Evolutionary conservation across 768 basidiomycete species (phyloP), one percentile per base, ranked within the genome.

Genomic region (Ramaria sp.): DNA sequence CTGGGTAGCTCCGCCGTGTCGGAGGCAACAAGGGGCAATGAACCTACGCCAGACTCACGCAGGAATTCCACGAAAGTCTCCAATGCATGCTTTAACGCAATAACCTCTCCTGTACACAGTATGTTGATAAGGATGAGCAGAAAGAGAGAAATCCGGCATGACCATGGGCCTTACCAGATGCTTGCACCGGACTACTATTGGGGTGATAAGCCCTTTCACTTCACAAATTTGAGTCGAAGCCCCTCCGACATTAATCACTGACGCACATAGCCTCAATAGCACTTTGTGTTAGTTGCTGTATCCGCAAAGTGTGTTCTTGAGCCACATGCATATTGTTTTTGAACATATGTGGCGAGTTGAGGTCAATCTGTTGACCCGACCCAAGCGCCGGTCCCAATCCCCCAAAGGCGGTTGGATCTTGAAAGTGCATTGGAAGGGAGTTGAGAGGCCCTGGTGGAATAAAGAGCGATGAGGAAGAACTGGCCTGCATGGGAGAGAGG

Each of bases 121-220:
- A 31, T 31, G 5, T 27, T n/a, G 5, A 22, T 15, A 46, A 20
- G 47, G 54, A 2, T 12, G 33, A 22, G 30, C 45, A 37, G 4
- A 27, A 34, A 13, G 33, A 19, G 54, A 24, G 33, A 22, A 17
- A 7, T 5, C 13, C 22, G 51, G 5, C 30, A 27, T 2, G 27
- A 27, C 27, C 27, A 27, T 19, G 7, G 15, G 31, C 11, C 70
- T 47, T 58, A 82, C 84, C 77, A 68, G 79, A 71, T 1, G 81
- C 81, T 52, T 81, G 78, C 6, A 72, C 68, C 3, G 82, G 78
- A 51, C 71, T 76, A 27, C 78, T 48, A 50, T 57, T 79, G 0
- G 73, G 63, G 57, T 79, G 78, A 66, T 85, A 86, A 22, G 84
- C 82, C 39, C 78, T 75, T 66, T 83, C 78, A 58, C 82, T 84